Percentiles rank a stretch among this genome's conserved stretches.
phyloP scores from a whole-genome alignment of 306 rosid genomes.

The Rosa rugosa region DNA sequence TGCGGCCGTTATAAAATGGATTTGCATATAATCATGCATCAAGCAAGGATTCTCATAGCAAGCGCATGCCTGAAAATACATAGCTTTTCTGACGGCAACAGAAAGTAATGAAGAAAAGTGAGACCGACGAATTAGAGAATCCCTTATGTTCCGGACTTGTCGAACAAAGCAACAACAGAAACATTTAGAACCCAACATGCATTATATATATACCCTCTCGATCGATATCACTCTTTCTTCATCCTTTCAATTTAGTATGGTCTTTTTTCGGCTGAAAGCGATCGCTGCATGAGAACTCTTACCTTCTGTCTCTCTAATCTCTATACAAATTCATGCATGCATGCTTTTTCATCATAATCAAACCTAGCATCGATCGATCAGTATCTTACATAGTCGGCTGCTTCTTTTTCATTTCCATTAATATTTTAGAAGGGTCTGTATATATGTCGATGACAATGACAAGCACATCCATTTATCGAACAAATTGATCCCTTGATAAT shows the following conservation, averaged over 20 bases:
- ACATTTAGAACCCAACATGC: background rate
- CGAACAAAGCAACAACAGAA: constrained; percentile 1
- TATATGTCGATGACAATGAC: background rate
- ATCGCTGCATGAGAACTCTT: background rate
- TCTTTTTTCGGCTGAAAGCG: constrained; percentile 22
- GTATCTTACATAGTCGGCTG: background rate
- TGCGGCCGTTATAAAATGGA: background rate
- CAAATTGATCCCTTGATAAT: background rate
- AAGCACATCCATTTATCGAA: background rate
- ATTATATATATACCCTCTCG: background rate
- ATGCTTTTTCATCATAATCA: background rate
- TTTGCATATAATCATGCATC: background rate
- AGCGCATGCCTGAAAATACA: background rate
- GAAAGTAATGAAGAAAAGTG: constrained; percentile 2
- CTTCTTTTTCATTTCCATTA: background rate
- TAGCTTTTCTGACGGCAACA: constrained; percentile 1
- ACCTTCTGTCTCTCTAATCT: background rate
- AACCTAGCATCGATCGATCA: background rate
- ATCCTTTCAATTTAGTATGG: background rate
- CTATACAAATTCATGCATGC: background rate
- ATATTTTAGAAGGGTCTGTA: background rate
- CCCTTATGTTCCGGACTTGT: background rate
- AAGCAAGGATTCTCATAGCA: background rate
- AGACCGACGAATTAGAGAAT: background rate
- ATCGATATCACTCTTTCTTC: background rate